Base-by-base conservation (phyloP, 495 filamentous ascomycete genomes). In the Aspergillus steynii region DNA sequence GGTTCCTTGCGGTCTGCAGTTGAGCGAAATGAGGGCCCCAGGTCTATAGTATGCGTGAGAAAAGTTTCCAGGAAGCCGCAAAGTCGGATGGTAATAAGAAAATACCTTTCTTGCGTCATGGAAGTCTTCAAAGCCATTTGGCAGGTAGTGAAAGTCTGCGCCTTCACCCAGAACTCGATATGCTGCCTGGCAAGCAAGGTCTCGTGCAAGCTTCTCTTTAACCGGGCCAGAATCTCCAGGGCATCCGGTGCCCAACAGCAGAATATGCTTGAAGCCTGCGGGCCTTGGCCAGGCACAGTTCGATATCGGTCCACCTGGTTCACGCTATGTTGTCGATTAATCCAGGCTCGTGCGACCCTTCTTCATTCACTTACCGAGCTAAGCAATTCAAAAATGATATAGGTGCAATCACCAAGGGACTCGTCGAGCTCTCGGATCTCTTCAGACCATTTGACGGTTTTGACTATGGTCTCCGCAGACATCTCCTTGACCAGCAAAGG, bases 281-380 rank as follows among this genome's bases (percentile, higher is more conserved):
- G 62, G 62, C 4, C 62, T 27, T 47, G 62, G 62, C 54, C 50
- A 65, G 15, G 58, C 62, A 26, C 48, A 54, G 29, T 28, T 50
- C 7, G 56, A 55, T 45, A 25, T 47, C 1, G 34, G 12, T 46
- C 56, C 52, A 15, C 28, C 48, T 7, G 62, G 53, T 25, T 64
- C 62, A 3, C 62, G 31, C 62, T 64, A 55, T 3, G 56, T 28
- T 55, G 14, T 3, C 12, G 20, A n/a, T 28, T 42, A 25, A 25
- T 45, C 26, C n/a, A n/a, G 53, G 31, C 31, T 29, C 4, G 6
- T 55, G 29, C 7, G 49, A 20, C 20, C 20, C 20, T 12, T 37
- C 9, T 37, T 37, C 51, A n/a, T 28, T 7, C 15, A 58, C 58
- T 37, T 55, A 65, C 62, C 37, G 45, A 61, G 50, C 29, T 26